Evolutionary conservation across 768 basidiomycete species (phyloP).

Genomic region (Xanthoconium stramineum): DNA sequence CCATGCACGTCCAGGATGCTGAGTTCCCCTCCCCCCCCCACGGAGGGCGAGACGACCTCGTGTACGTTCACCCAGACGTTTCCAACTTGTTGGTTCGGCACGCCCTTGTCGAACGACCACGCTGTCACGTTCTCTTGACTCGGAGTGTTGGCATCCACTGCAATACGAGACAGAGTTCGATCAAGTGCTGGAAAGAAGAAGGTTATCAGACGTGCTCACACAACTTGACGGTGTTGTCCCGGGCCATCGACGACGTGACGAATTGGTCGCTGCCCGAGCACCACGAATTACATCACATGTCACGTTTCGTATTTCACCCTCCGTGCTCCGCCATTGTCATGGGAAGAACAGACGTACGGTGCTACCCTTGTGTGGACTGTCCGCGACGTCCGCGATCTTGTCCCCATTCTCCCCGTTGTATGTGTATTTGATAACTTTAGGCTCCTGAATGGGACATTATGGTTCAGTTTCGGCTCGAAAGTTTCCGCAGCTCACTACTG

Average conservation of each 20-base stretch:
- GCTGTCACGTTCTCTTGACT: slow-evolving; percentile 61
- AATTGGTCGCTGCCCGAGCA: slow-evolving; percentile 67
- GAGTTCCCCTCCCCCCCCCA: slow-evolving; percentile 78
- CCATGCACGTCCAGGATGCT: slow-evolving; percentile 76
- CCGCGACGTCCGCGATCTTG: slow-evolving; percentile 62
- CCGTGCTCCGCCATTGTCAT: background rate
- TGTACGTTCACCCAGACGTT: slow-evolving; percentile 75
- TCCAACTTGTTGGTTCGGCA: slow-evolving; percentile 83
- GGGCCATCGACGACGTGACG: slow-evolving; percentile 79
- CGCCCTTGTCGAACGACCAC: slow-evolving; percentile 72
- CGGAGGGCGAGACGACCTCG: slow-evolving; percentile 77
- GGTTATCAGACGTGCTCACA: slow-evolving; percentile 48
- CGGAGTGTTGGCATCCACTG: slow-evolving; percentile 83
- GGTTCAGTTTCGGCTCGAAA: too few relatives aligned
- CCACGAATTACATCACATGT: slow-evolving; percentile 57
- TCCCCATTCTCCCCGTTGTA: slow-evolving; percentile 92
- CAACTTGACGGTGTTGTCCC: slow-evolving; percentile 84
- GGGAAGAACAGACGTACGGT: slow-evolving; percentile 49
- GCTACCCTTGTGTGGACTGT: slow-evolving; percentile 68
- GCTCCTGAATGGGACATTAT: too few relatives aligned
- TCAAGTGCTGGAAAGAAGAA: background rate
- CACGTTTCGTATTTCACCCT: background rate
- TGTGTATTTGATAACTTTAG: too few relatives aligned
- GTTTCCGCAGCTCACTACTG: too few relatives aligned
- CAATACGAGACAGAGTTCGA: background rate